These are phyloP conservation scores for Sphaerulina vaccinii DNA, from an alignment of 2,329 filamentous ascomycete species.

Conservation along the genomic window DNA sequence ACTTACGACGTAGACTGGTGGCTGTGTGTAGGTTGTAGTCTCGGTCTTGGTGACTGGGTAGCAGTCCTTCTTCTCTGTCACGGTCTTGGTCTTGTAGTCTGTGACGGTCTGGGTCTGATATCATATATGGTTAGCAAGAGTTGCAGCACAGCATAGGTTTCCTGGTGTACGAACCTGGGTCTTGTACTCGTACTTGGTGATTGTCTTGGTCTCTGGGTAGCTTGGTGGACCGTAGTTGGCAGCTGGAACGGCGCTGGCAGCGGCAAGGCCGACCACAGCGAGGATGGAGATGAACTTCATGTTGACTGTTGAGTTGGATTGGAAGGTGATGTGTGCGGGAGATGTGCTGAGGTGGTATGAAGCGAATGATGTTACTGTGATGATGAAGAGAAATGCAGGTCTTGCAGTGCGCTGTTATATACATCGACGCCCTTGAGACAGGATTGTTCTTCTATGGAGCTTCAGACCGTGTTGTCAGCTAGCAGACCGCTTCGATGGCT, in stretches of 20 bases:
- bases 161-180: neutral
- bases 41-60: neutral
- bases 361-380: neutral
- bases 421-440: neutral
- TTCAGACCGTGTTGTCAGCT: neutral
- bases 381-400: neutral
- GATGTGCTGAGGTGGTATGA: neutral
- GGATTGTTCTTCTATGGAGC: neutral
- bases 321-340: neutral
- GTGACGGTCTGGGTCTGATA: too few species aligned
- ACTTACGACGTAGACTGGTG: neutral
- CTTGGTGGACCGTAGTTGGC: slow-evolving; percentile 2
- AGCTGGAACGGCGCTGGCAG: slow-evolving; percentile 5
- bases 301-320: neutral
- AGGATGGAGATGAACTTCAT: slow-evolving; percentile 7
- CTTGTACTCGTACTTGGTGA: slow-evolving; percentile 1
- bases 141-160: neutral
- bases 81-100: slow-evolving; percentile 1
- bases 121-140: neutral
- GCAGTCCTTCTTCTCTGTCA: neutral
- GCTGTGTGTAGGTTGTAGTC: neutral
- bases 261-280: slow-evolving; percentile 4
- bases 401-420: neutral
- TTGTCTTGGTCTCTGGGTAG: slow-evolving; percentile 7
- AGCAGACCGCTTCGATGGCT: neutral